A percentile compares a stretch with the other conserved stretches of the same genome.
phyloP scores from a whole-genome alignment of 2,329 filamentous ascomycete species.

The Xylariales sp. region DNA sequence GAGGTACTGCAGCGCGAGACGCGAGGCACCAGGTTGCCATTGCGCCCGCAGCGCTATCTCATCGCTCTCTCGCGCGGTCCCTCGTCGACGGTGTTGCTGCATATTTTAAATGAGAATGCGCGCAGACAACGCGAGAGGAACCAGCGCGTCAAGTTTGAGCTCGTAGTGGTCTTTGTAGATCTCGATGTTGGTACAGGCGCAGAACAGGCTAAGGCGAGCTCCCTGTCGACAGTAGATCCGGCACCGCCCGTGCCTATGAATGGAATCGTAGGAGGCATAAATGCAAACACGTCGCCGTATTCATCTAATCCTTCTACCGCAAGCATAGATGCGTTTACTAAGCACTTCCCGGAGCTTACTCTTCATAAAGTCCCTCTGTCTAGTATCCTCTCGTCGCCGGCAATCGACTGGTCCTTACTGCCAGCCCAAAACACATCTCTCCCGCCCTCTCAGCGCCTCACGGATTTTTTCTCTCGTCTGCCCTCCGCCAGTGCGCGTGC shows the following conservation, averaged over 20 bases:
- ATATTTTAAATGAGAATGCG: conserved; percentile 78
- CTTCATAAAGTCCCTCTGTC: conserved; percentile 74
- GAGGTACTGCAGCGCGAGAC: conserved; percentile 63
- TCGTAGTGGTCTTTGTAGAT: conserved; percentile 62
- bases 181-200: conserved; percentile 13
- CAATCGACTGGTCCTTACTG: conserved; percentile 66
- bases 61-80: conserved; percentile 86
- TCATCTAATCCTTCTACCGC: not conserved
- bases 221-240: not conserved
- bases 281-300: not conserved
- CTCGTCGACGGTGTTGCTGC: conserved; percentile 81
- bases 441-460: conserved; percentile 53
- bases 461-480: conserved; percentile 67
- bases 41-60: conserved; percentile 66
- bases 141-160: conserved; percentile 67
- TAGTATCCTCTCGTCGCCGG: conserved; percentile 38
- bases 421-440: conserved; percentile 38
- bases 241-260: not conserved
- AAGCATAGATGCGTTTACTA: conserved; percentile 9
- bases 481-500: conserved; percentile 79
- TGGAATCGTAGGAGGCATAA: not conserved
- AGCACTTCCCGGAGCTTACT: conserved; percentile 72
- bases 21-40: conserved; percentile 48
- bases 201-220: not conserved
- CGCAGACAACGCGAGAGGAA: conserved; percentile 71